Evolutionary conservation across 352 stramenopile species (phyloP), one percentile per base, ranked within the genome.

Genomic region (Phytophthora hybrid): DNA sequence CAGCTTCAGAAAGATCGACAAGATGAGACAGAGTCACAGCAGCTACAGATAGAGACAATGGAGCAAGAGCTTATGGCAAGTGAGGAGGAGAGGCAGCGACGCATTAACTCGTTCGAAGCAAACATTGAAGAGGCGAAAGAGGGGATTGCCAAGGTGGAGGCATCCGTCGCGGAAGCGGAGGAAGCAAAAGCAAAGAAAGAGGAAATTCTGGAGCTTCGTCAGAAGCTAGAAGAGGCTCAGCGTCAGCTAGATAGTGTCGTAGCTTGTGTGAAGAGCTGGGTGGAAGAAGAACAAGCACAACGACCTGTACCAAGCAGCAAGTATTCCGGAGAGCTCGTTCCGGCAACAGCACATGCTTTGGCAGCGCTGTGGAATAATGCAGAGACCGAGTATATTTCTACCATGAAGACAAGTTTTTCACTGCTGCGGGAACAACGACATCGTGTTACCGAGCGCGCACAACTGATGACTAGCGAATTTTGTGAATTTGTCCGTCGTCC

Each of bases 101-200:
- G 64, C 3, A 57, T 93, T 3, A n/a, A 47, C 10, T 59, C 54
- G 14, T 74, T 89, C 26, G 81, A 91, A 57, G 34, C 41, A 1
- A 56, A 73, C 26, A 84, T 93, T 51, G 57, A 53, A 5, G 60
- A 69, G 31, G 84, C 83, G 19, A 77, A 90, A 49, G 71, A 80
- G 8, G 69, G 77, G 13, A 76, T 92, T 9, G 19, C 61, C 2
- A 71, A 60, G 7, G 73, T 78, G 1, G 77, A 90, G 49, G 71
- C 79, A 2, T 63, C 73, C 0, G 58, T 95, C 8, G 72, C 83
- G 10, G 82, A 90, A 49, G 88, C 78, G 6, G 88, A 94, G 76
- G 85, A 93, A 49, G 75, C 80, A 14, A 95, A 93, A 58, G 83
- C 80, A 23, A 95, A 95, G 64, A 95, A 95, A 66, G 88, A 95